Conservation (phyloP, 148 eudicot species). For the Pouteria glomerata region DNA sequence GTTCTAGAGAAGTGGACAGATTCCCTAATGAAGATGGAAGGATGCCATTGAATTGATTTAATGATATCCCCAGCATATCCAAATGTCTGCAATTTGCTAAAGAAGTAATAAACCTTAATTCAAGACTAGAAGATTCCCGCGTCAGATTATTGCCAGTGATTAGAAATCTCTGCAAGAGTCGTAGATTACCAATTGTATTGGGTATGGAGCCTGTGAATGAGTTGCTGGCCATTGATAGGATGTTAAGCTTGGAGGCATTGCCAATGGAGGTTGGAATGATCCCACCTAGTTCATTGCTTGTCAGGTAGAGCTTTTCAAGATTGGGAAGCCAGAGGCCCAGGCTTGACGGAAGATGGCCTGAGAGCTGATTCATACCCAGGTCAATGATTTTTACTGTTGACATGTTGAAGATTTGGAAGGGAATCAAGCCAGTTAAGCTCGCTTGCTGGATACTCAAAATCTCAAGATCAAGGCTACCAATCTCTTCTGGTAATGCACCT, state of each 20-base stretch:
- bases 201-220: slow-evolving; percentile 19
- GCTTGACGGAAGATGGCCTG: slow-evolving; percentile 13
- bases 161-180: background rate
- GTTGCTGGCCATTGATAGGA: background rate
- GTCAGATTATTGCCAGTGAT: slow-evolving; percentile 20
- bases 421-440: slow-evolving; percentile 5
- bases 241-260: slow-evolving; percentile 18
- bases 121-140: slow-evolving; percentile 9
- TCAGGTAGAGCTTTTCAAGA: slow-evolving; percentile 5
- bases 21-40: slow-evolving; percentile 32
- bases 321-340: slow-evolving; percentile 5
- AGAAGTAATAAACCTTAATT: slow-evolving; percentile 20
- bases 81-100: slow-evolving; percentile 20
- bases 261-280: slow-evolving; percentile 16
- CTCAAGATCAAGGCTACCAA: slow-evolving; percentile 9
- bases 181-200: slow-evolving; percentile 12
- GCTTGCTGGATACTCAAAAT: background rate
- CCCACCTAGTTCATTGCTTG: slow-evolving; percentile 11
- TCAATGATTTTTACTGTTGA: background rate
- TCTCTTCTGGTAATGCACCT: slow-evolving; percentile 10
- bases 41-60: slow-evolving; percentile 18
- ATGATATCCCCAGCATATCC: background rate
- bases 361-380: background rate
- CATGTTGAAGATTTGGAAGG: slow-evolving; percentile 13
- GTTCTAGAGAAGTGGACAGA: slow-evolving; percentile 10